Percentiles rank a stretch among this genome's conserved stretches.
Evolutionary conservation across 441 rosid genomes (phyloP).

Genomic region (Brassica hybrid): DNA sequence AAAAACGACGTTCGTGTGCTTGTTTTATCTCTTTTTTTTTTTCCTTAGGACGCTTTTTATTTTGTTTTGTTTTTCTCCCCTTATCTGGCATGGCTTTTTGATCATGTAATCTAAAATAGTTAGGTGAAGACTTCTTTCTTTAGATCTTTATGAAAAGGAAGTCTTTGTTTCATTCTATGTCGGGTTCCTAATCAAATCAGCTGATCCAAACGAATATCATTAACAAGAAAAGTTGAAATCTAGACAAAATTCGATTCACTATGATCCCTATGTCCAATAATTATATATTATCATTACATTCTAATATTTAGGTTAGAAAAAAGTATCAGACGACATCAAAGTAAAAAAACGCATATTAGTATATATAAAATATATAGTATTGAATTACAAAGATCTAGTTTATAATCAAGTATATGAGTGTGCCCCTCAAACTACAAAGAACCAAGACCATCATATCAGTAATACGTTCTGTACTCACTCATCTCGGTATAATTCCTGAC

Average conservation of each 20-base stretch:
- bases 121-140: not conserved
- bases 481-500: conserved; percentile 37
- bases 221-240: not conserved
- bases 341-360: not conserved
- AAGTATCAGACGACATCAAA: not conserved
- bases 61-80: not conserved
- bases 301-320: not conserved
- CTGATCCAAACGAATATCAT: conserved; percentile 13
- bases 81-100: conserved; percentile 2
- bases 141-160: not conserved
- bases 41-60: conserved; percentile 1
- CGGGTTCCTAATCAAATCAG: conserved; percentile 5
- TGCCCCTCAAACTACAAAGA: not conserved
- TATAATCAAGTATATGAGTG: not conserved
- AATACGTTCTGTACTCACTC: conserved; percentile 20
- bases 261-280: not conserved
- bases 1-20: conserved; percentile 18
- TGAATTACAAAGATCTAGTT: conserved; percentile 5
- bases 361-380: not conserved
- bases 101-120: conserved; percentile 36
- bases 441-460: conserved; percentile 10
- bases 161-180: conserved; percentile 14
- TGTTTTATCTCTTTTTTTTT: not conserved
- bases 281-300: not conserved
- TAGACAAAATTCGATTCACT: not conserved